Base-by-base conservation (phyloP, 2,329 filamentous ascomycete genomes). In the Calonectria naviculata region DNA sequence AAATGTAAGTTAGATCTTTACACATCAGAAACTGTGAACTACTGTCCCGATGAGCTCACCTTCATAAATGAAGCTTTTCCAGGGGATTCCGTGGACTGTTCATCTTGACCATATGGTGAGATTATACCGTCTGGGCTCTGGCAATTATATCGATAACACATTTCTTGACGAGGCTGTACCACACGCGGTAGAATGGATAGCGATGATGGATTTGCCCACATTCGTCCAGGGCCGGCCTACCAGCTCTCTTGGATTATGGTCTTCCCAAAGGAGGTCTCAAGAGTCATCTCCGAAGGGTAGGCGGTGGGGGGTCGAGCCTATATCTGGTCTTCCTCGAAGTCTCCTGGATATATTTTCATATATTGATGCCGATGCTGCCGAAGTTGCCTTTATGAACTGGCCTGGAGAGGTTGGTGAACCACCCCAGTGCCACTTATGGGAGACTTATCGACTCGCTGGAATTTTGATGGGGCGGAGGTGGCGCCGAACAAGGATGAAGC, bases 371-470 rank as follows among this genome's bases (percentile, higher is more conserved):
- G 38, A 67, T 4, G 65, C 70, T 10, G 65, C 73, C 2, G 79
- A 81, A 38, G 36, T 47, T 0, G 72, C 69, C 0, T 61, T 81
- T 31, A 65, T 66, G 13, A 46, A 46, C 0, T 81, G 79, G 79
- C 75, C 76, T 0, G 79, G 79, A 0, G 68, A 80, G 2, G 71
- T 75, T 7, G 79, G 79, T 0, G 70, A 77, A 36, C 66, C 79
- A 26, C 74, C 76, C 1, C 78, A 80, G 28, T 76, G 74, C 31
- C 78, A 80, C 38, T 72, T 80, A 4, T 81, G 79, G 79, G 79
- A 81, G 21, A 72, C 78, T 0, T 80, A 75, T 66, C 75, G 79
- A 1, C 41, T 78, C 28, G 65, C 79, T 3, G 79, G 77, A 0
- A 72, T 81, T 4, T 24, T 81, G 6, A 68, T 76, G 6, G 49